These are phyloP conservation scores for Herpotrichia juniperi DNA, from an alignment of 2,329 filamentous ascomycete species.

Conservation along the genomic window DNA sequence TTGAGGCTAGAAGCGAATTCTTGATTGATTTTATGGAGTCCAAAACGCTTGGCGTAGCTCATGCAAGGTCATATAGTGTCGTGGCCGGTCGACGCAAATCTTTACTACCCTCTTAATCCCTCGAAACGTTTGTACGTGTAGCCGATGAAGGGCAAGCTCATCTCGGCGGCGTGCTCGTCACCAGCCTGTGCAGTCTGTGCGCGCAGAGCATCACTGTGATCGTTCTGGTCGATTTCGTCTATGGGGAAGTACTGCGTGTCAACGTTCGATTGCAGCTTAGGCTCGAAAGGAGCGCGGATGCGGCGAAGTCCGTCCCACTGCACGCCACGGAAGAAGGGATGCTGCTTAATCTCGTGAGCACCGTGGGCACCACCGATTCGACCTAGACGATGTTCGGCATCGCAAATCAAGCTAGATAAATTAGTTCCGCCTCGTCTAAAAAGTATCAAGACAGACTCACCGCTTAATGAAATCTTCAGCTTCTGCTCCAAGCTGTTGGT, in stretches of 20 bases:
- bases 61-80: slow-evolving; percentile 13
- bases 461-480: slow-evolving; percentile 91
- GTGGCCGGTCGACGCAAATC: slow-evolving; percentile 13
- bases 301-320: slow-evolving; percentile 91
- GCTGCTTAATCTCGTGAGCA: slow-evolving; percentile 89
- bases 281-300: slow-evolving; percentile 95
- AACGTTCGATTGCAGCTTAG: slow-evolving; percentile 87
- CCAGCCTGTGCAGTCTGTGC: slow-evolving; percentile 77
- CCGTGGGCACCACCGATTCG: slow-evolving; percentile 79
- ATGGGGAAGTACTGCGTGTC: slow-evolving; percentile 99
- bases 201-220: slow-evolving; percentile 85
- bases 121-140: slow-evolving; percentile 98
- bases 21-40: slow-evolving; percentile 9
- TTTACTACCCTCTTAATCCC: slow-evolving; percentile 58
- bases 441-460: slow-evolving; percentile 57
- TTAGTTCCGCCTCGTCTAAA: slow-evolving; percentile 5
- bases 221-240: slow-evolving; percentile 96
- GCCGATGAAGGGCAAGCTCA: slow-evolving; percentile 94
- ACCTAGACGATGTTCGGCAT: slow-evolving; percentile 89
- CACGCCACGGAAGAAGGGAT: slow-evolving; percentile 96
- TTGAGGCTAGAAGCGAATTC: slow-evolving; percentile 12
- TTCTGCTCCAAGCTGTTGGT: slow-evolving; percentile 85
- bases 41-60: slow-evolving; percentile 14
- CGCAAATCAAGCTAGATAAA: slow-evolving; percentile 79
- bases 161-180: slow-evolving; percentile 83